Conservation (phyloP, 2,329 filamentous ascomycete species). For the Seiridium unicorne region DNA sequence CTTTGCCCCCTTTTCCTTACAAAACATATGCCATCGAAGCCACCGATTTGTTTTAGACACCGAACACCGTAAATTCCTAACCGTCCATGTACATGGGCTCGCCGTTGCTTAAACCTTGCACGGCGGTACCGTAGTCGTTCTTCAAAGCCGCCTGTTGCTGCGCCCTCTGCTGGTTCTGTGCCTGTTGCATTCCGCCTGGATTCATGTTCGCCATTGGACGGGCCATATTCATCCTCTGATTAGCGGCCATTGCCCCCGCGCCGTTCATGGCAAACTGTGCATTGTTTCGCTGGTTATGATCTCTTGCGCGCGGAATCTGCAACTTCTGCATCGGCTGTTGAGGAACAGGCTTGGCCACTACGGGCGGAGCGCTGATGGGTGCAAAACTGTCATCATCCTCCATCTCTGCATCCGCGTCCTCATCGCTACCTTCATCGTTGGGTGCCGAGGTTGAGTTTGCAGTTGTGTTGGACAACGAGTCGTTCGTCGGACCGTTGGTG, state of each 20-base stretch:
- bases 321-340: constrained; percentile 37
- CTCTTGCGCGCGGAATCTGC: constrained; percentile 41
- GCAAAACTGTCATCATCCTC: constrained; percentile 57
- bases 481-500: constrained; percentile 11
- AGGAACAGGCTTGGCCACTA: constrained; percentile 29
- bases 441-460: constrained; percentile 35
- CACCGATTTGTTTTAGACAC: not conserved
- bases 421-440: constrained; percentile 45
- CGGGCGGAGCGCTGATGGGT: constrained; percentile 41
- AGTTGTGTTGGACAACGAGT: constrained; percentile 16
- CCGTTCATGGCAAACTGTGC: constrained; percentile 43
- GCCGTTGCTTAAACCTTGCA: constrained; percentile 42
- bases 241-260: constrained; percentile 32
- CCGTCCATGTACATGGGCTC: constrained; percentile 53
- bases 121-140: constrained; percentile 41
- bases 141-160: not conserved
- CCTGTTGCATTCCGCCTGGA: constrained; percentile 30
- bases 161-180: constrained; percentile 25
- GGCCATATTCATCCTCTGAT: constrained; percentile 37
- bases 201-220: constrained; percentile 47
- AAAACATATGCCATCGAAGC: not conserved
- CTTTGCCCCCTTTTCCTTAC: not conserved
- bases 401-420: constrained; percentile 47
- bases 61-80: constrained; percentile 16
- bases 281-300: constrained; percentile 34